Percentiles rank a stretch among this genome's conserved stretches.
phyloP scores from a whole-genome alignment of 805 yeast genomes.

The Candida multigemmis region DNA sequence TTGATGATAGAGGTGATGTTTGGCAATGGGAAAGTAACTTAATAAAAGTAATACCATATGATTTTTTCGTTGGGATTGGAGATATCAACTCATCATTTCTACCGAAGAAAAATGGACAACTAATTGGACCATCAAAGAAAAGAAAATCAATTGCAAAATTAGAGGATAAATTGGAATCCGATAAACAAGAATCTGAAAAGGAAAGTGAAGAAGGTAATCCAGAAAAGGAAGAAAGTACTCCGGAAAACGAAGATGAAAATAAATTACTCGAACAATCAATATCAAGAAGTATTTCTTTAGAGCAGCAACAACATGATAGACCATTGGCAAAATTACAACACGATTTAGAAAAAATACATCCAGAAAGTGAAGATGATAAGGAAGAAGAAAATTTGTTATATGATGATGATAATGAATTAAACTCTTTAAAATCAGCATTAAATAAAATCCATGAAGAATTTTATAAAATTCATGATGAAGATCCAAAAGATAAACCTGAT shows the following conservation, averaged over 20 bases:
- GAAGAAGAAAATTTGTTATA: slow-evolving; percentile 46
- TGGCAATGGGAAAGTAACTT: slow-evolving; percentile 96
- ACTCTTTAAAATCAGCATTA: slow-evolving; percentile 53
- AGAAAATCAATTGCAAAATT: slow-evolving; percentile 48
- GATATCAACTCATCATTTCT: slow-evolving; percentile 90
- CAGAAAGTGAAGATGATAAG: slow-evolving; percentile 15
- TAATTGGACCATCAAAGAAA: slow-evolving; percentile 54
- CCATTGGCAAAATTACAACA: slow-evolving; percentile 80
- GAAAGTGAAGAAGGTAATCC: slow-evolving; percentile 3
- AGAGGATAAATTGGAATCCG: slow-evolving; percentile 18
- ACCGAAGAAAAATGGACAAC: slow-evolving; percentile 62
- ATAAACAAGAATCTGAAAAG: slow-evolving; percentile 3
- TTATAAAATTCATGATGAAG: slow-evolving; percentile 39
- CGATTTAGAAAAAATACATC: slow-evolving; percentile 47
- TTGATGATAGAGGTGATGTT: slow-evolving; percentile 97
- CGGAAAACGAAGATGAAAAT: slow-evolving; percentile 25
- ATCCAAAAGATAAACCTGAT: slow-evolving; percentile 37
- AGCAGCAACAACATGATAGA: slow-evolving; percentile 72
- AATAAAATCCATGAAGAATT: slow-evolving; percentile 57
- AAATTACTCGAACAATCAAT: slow-evolving; percentile 46
- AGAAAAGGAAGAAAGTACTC: slow-evolving; percentile 5
- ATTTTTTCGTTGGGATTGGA: slow-evolving; percentile 94
- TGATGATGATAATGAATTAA: slow-evolving; percentile 78
- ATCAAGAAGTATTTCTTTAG: slow-evolving; percentile 62
- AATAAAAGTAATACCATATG: slow-evolving; percentile 90